Conservation (phyloP, 2,329 filamentous ascomycete genomes). For the Xylaria hypoxylon region DNA sequence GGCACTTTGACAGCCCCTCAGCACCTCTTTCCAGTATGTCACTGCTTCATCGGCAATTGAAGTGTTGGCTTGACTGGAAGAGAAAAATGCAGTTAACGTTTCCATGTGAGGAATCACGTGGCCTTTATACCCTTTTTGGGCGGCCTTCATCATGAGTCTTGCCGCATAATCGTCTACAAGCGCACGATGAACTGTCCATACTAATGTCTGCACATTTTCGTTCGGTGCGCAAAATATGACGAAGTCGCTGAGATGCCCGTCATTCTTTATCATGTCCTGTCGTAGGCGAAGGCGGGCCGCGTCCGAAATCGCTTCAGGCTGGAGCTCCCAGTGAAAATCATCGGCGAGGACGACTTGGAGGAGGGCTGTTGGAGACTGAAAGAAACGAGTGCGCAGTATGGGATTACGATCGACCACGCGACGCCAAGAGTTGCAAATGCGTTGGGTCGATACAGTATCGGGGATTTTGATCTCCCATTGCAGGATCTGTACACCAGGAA, state of each 20-base stretch:
- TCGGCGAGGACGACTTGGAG: neutral
- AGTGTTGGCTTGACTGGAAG: neutral
- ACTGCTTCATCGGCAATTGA: neutral
- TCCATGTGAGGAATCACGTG: neutral
- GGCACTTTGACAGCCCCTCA: neutral
- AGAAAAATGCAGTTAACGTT: neutral
- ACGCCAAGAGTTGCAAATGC: neutral
- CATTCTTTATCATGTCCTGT: neutral
- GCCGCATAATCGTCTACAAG: neutral
- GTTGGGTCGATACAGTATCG: neutral
- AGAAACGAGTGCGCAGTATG: neutral
- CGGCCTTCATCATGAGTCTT: neutral
- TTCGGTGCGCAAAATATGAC: neutral
- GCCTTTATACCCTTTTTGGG: neutral
- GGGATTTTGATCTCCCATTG: neutral
- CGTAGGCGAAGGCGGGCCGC: neutral
- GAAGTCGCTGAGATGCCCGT: neutral
- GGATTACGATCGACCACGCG: neutral
- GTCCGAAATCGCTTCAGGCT: neutral
- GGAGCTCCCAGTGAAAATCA: neutral
- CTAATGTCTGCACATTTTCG: neutral
- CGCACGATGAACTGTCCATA: neutral
- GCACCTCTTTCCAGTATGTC: neutral
- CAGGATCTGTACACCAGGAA: neutral
- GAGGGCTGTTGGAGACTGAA: neutral